phyloP scores from a whole-genome alignment of 148 eudicot genomes.

The Rhododendron molle region DNA sequence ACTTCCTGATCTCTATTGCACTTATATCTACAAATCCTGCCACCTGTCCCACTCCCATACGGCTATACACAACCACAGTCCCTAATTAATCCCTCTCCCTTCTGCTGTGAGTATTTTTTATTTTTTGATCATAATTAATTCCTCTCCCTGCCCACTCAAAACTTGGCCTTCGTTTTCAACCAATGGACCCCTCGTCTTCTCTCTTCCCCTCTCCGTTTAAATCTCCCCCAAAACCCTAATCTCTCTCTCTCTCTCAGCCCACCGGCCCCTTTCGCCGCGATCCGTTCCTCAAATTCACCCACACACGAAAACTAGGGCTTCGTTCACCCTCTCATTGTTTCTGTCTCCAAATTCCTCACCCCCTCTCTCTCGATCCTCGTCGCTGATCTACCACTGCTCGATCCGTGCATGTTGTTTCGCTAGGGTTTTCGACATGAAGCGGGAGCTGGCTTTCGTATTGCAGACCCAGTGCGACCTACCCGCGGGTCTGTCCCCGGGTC shows the following conservation, averaged over 20 bases:
- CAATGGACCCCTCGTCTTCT: not conserved
- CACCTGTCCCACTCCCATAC: not conserved
- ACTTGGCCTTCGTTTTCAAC: not conserved
- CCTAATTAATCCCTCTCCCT: not conserved
- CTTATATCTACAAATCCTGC: not conserved
- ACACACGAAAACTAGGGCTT: constrained; percentile 2
- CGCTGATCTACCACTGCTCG: not conserved
- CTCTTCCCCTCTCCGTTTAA: not conserved
- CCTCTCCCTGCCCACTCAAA: too few relatives aligned
- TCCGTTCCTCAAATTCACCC: not conserved
- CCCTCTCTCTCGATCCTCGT: too few relatives aligned
- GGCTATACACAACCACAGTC: not conserved
- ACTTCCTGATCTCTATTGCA: too few relatives aligned
- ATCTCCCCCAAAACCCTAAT: constrained; percentile 6
- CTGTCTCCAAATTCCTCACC: not conserved
- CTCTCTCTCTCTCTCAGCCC: not conserved
- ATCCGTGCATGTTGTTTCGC: not conserved
- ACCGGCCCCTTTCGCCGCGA: not conserved
- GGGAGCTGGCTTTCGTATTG: constrained; percentile 37
- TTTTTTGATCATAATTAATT: too few relatives aligned
- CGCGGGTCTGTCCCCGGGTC: constrained; percentile 15
- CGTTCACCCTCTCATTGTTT: not conserved
- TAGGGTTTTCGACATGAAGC: constrained; percentile 26
- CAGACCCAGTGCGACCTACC: constrained; percentile 23
- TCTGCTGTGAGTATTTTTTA: too few relatives aligned